phyloP scores from a whole-genome alignment of 495 filamentous ascomycete species.

The Xylaria scruposa region DNA sequence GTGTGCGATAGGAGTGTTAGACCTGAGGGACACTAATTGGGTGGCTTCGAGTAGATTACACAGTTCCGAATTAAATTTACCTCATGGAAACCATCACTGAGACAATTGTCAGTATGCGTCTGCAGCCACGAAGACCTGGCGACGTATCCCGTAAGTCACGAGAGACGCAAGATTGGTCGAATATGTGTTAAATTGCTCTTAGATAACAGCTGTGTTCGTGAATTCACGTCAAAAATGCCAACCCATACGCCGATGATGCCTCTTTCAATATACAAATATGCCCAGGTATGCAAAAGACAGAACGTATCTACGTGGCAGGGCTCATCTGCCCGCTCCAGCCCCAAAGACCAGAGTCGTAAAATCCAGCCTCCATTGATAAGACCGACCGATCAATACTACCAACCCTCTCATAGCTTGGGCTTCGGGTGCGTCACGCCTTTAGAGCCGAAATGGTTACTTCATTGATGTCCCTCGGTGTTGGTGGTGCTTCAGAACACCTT shows the following conservation, averaged over 20 bases:
- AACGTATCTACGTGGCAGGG: background rate
- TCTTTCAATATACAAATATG: slow-evolving; percentile 3
- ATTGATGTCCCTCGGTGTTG: background rate
- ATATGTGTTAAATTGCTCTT: background rate
- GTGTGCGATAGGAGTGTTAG: background rate
- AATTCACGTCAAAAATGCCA: background rate
- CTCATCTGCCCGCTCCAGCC: background rate
- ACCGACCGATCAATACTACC: background rate
- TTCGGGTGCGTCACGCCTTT: slow-evolving; percentile 9
- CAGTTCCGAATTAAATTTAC: background rate
- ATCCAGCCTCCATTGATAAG: background rate
- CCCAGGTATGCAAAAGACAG: background rate
- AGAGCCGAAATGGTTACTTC: slow-evolving; percentile 19
- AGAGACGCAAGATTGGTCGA: background rate
- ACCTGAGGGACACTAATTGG: background rate
- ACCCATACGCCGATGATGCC: slow-evolving; percentile 11
- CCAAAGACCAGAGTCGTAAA: background rate
- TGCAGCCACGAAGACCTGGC: background rate
- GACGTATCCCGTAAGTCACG: background rate
- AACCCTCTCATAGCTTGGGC: slow-evolving; percentile 11
- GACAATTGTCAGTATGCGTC: background rate
- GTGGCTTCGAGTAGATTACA: background rate
- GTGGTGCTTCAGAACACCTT: slow-evolving; percentile 37
- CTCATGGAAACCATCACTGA: background rate
- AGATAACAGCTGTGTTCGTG: background rate